Evolutionary conservation across 441 rosid species (phyloP).

Genomic region (Dalechampia spathulata): DNA sequence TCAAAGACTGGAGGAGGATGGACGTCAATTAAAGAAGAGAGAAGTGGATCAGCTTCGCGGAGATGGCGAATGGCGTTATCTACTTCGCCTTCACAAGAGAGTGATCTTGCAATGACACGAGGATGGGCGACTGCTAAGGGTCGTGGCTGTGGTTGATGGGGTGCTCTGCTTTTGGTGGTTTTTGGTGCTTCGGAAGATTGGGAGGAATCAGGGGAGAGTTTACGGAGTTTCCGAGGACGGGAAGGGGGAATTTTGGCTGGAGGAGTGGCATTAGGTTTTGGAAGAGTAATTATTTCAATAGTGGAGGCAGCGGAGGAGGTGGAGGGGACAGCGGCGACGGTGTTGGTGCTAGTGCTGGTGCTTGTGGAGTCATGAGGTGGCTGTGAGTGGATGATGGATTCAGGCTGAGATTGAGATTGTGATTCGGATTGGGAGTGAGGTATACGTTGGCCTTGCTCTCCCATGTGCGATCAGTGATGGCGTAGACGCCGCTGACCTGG

Average conservation of each 20-base stretch:
- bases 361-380: constrained; percentile 17
- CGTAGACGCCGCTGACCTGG: not conserved
- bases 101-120: constrained; percentile 55
- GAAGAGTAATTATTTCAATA: constrained; percentile 26
- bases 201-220: constrained; percentile 43
- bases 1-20: constrained; percentile 73
- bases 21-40: constrained; percentile 52
- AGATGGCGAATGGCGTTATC: constrained; percentile 70
- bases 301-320: constrained; percentile 16
- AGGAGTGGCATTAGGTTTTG: constrained; percentile 32
- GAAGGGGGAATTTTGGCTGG: constrained; percentile 86
- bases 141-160: constrained; percentile 26
- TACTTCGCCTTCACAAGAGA: constrained; percentile 77
- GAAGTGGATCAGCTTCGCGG: constrained; percentile 62
- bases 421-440: not conserved
- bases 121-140: constrained; percentile 25
- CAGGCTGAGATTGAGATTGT: constrained; percentile 12
- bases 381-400: constrained; percentile 13
- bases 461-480: constrained; percentile 40
- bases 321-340: not conserved
- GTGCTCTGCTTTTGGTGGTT: constrained; percentile 23
- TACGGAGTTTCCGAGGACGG: constrained; percentile 81
- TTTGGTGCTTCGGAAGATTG: constrained; percentile 18
- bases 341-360: too few species aligned
- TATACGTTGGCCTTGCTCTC: constrained; percentile 49